Evolutionary conservation across 495 filamentous ascomycete species (phyloP).

Genomic region (Penicillium waksmanii): DNA sequence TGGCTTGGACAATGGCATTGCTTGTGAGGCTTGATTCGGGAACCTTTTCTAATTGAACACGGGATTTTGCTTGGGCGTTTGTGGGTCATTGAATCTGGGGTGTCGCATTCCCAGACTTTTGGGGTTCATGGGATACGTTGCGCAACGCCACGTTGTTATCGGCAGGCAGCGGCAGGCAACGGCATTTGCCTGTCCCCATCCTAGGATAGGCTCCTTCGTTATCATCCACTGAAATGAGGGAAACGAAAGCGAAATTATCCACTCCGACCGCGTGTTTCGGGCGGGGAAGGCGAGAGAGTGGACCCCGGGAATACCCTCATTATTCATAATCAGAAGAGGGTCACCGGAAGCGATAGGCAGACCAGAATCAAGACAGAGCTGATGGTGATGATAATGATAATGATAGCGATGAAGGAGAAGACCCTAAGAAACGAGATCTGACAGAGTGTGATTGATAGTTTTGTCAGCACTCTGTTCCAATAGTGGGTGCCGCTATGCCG

Average conservation of each 20-base stretch:
- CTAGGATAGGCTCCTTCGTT: too few relatives aligned
- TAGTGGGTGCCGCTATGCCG: neutral
- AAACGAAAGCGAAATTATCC: too few relatives aligned
- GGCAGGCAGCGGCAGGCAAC: neutral
- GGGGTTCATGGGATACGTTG: neutral
- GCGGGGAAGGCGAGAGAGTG: too few relatives aligned
- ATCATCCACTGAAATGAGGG: neutral
- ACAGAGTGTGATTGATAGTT: neutral
- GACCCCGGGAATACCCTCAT: too few relatives aligned
- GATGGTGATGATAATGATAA: too few relatives aligned
- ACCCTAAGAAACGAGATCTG: neutral
- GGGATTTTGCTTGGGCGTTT: neutral
- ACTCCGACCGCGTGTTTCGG: too few relatives aligned
- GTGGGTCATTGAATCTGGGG: neutral
- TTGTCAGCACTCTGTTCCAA: conserved; percentile 3
- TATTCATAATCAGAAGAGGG: too few relatives aligned
- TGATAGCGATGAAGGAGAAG: neutral
- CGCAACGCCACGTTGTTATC: neutral
- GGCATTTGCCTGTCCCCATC: neutral
- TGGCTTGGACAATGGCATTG: conserved; percentile 6
- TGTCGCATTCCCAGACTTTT: conserved; percentile 1
- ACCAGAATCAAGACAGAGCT: too few relatives aligned
- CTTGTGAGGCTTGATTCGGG: neutral
- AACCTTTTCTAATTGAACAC: neutral
- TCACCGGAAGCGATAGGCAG: too few relatives aligned